Conservation (phyloP, 2,329 filamentous ascomycete species). For the Neoscytalidium dimidiatum region DNA sequence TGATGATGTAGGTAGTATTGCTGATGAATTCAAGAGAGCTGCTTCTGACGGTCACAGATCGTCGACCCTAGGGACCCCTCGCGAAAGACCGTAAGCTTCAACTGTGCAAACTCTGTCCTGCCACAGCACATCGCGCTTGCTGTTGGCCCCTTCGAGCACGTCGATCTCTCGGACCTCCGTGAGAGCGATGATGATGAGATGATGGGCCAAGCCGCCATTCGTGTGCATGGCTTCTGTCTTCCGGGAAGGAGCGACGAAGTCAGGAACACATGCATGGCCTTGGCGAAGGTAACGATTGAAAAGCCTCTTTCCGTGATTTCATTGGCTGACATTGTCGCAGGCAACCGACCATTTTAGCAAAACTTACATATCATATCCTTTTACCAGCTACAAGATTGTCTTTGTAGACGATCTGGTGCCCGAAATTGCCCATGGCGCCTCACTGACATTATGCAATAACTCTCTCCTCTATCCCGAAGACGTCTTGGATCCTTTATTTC, state of each 20-base stretch:
- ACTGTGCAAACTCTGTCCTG: conserved; percentile 55
- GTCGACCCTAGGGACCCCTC: conserved; percentile 73
- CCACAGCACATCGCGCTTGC: conserved; percentile 92
- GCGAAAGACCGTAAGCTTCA: conserved; percentile 87
- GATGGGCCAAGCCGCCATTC: conserved; percentile 82
- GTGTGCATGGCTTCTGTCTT: conserved; percentile 88
- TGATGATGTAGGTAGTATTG: conserved; percentile 62
- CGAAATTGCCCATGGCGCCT: conserved; percentile 76
- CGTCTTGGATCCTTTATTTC: conserved; percentile 81
- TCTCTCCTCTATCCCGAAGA: conserved; percentile 81
- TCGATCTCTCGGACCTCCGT: conserved; percentile 85
- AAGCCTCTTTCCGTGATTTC: conserved; percentile 28
- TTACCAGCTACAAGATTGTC: conserved; percentile 86
- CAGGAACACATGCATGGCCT: conserved; percentile 80
- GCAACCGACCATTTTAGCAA: conserved; percentile 91
- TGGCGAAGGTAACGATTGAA: conserved; percentile 53
- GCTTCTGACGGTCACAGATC: conserved; percentile 43
- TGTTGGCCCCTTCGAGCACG: conserved; percentile 90
- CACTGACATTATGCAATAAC: conserved; percentile 83
- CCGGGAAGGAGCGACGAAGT: conserved; percentile 81
- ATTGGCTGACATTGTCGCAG: conserved; percentile 29
- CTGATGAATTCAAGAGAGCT: not conserved
- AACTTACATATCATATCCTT: conserved; percentile 87
- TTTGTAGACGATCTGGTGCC: conserved; percentile 87
- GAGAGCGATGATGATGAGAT: conserved; percentile 91